Conservation (phyloP, 2,329 filamentous ascomycete genomes). For the Cryphonectria parasitica region DNA sequence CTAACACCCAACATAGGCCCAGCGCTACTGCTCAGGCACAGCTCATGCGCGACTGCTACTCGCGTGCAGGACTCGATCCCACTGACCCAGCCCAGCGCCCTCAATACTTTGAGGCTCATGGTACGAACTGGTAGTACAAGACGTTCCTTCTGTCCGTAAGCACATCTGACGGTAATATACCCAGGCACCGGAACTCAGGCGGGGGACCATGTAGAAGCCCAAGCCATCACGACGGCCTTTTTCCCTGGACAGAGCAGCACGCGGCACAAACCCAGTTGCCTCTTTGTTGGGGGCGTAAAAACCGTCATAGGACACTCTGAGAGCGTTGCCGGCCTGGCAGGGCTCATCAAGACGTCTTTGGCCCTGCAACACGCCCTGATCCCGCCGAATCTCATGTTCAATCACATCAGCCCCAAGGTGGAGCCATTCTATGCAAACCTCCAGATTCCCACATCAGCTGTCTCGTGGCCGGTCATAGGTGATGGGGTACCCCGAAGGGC, state of each 20-base stretch:
- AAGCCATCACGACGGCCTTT: constrained; percentile 39
- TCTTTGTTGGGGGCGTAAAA: no score
- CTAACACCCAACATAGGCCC: constrained; percentile 39
- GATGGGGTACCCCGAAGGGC: constrained; percentile 2
- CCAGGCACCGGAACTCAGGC: constrained; percentile 38
- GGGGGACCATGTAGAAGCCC: constrained; percentile 37
- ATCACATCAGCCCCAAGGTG: constrained; percentile 40
- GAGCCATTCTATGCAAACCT: constrained; percentile 35
- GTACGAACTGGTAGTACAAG: no score
- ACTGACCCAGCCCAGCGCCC: constrained; percentile 29
- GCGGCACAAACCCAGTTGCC: no score
- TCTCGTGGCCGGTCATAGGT: neutral
- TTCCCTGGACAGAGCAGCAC: constrained; percentile 24
- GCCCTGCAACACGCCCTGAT: constrained; percentile 41
- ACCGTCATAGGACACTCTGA: no score
- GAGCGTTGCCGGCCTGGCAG: constrained; percentile 45
- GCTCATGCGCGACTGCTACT: constrained; percentile 46
- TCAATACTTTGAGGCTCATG: no score
- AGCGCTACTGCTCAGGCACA: constrained; percentile 43
- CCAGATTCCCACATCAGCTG: constrained; percentile 21
- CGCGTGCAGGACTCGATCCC: constrained; percentile 41
- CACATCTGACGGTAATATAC: constrained; percentile 36
- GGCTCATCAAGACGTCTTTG: constrained; percentile 43
- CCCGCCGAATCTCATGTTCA: constrained; percentile 43
- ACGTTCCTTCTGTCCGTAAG: no score